phyloP scores from a whole-genome alignment of 228 moss, liverwort and hornwort genomes.

The Sphagnum magellanicum region DNA sequence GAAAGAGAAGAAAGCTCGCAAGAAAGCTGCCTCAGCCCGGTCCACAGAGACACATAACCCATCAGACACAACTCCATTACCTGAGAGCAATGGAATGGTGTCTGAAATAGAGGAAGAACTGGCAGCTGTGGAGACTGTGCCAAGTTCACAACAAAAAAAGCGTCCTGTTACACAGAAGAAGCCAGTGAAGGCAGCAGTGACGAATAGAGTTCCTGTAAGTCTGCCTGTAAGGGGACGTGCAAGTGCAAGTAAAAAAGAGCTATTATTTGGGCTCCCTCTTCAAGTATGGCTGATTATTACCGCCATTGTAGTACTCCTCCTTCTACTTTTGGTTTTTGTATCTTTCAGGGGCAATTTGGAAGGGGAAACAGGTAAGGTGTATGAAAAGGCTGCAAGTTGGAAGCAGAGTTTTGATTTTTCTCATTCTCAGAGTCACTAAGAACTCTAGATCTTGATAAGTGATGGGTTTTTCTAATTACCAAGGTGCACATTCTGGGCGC shows the following conservation, averaged over 20 bases:
- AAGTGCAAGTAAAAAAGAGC: slow-evolving; percentile 18
- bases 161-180: slow-evolving; percentile 22
- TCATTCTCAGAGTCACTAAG: neutral
- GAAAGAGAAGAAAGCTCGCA: slow-evolving; percentile 61
- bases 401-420: slow-evolving; percentile 3
- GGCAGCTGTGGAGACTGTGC: slow-evolving; percentile 7
- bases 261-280: slow-evolving; percentile 19
- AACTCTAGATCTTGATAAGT: no score
- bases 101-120: slow-evolving; percentile 20
- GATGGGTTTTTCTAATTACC: no score
- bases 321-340: slow-evolving; percentile 13
- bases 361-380: slow-evolving; percentile 1
- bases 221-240: slow-evolving; percentile 11
- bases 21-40: slow-evolving; percentile 32
- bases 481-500: no score
- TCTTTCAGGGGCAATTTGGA: slow-evolving; percentile 1
- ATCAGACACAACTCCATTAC: slow-evolving; percentile 9
- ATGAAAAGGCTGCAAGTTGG: no score
- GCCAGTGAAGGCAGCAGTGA: slow-evolving; percentile 15
- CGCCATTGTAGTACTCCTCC: slow-evolving; percentile 13
- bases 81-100: slow-evolving; percentile 8
- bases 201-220: slow-evolving; percentile 1
- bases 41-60: slow-evolving; percentile 6
- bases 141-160: slow-evolving; percentile 10
- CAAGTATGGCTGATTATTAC: slow-evolving; percentile 27